Evolutionary conservation across 73 alveolate species (phyloP).

Genomic region (Tetrahymena elliotti): DNA sequence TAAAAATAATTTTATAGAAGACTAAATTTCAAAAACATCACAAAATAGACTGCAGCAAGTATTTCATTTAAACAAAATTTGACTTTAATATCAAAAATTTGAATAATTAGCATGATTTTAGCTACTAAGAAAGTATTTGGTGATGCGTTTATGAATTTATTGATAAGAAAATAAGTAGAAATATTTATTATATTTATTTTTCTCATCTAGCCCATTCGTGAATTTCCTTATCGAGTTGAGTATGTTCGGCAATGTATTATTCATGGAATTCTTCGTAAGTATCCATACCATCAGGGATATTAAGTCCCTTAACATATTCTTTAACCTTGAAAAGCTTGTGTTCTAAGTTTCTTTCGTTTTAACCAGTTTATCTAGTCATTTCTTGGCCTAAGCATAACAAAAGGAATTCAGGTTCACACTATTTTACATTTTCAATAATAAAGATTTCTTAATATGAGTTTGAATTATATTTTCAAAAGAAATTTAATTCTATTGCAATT

Average conservation of each 20-base stretch:
- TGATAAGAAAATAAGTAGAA: background rate
- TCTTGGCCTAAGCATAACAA: background rate
- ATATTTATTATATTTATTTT: background rate
- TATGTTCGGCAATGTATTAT: background rate
- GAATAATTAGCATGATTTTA: too few relatives aligned
- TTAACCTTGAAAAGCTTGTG: background rate
- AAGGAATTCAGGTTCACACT: constrained; percentile 1
- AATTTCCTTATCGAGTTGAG: constrained; percentile 1
- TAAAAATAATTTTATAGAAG: background rate
- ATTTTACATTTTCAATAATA: background rate
- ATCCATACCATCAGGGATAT: background rate
- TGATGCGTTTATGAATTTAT: background rate
- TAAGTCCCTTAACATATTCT: background rate
- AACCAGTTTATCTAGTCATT: background rate
- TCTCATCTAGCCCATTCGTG: background rate
- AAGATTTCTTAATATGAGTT: background rate
- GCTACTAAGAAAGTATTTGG: background rate
- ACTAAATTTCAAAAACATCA: background rate
- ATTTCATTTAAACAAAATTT: background rate
- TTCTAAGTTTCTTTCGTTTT: background rate
- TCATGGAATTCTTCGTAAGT: background rate
- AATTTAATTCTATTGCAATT: background rate
- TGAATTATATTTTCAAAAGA: too few relatives aligned
- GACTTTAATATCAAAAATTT: background rate
- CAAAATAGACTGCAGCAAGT: background rate